Conservation (phyloP, 495 filamentous ascomycete species). For the Neurospora pannonica region DNA sequence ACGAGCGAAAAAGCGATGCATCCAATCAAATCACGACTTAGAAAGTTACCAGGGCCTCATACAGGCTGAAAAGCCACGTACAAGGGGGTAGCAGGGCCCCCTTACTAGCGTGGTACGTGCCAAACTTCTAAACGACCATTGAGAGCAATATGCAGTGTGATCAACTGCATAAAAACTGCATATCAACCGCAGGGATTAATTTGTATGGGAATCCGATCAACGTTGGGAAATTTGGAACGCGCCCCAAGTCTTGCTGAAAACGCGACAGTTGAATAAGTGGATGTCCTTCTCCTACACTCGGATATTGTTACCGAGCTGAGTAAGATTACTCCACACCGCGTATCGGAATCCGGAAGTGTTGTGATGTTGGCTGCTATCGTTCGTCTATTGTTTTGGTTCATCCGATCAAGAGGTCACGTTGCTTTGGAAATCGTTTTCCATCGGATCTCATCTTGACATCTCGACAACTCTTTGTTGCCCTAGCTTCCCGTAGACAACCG, state of each 20-base stretch:
- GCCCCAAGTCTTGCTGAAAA: background rate
- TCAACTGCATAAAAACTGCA: no score
- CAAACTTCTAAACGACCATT: no score
- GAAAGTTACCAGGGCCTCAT: no score
- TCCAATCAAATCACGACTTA: no score
- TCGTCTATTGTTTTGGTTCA: background rate
- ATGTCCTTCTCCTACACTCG: background rate
- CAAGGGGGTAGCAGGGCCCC: no score
- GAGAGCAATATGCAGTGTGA: no score
- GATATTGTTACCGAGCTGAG: background rate
- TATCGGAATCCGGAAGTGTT: background rate
- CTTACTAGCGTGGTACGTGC: no score
- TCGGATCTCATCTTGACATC: background rate
- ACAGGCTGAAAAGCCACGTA: no score
- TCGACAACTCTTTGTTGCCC: background rate
- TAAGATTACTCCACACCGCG: background rate
- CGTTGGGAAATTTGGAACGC: no score
- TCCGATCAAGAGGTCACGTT: background rate
- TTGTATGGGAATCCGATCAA: no score
- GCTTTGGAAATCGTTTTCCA: background rate
- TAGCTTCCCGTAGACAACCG: background rate
- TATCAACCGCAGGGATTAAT: no score
- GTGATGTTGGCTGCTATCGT: background rate
- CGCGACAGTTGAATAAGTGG: accelerated
- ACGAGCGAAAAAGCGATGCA: no score